Evolutionary conservation across 257 asterid genomes (phyloP), one percentile per base, ranked within the genome.

Genomic region (Ehretia macrophylla): DNA sequence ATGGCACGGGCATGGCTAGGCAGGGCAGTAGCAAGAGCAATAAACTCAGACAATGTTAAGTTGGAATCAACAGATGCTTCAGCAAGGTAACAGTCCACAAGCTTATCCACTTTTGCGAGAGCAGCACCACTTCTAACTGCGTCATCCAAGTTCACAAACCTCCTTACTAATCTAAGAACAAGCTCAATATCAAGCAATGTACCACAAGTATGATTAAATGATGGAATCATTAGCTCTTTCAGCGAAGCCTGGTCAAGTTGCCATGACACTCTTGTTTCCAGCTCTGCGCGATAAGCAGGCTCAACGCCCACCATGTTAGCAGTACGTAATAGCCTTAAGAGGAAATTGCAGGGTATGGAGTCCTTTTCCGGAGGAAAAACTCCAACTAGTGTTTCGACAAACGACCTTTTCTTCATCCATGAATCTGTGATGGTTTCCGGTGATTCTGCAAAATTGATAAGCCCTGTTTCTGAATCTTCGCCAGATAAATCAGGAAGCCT

Each of bases 201-300:
- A 32, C 80, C 71, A 51, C 84, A 67, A 3, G 82, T 81, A 58
- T 88, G 91, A 52, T 78, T 77, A 66, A 88, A 88, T 0, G 85
- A 80, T 0, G 95, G 97, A 6, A 89, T 82, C 85, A 86, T 77
- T 27, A 89, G 10, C 17, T 89, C 97, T 40, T 70, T 77, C 63
- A 89, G 50, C 0, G 95, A 75, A 14, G 94, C 95, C 79, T 79
- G 82, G 50, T 89, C 92, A 20, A 89, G 89, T 56, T 77, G 94
- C 86, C 81, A 72, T 0, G 95, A 80, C 16, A 79, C 60, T 42
- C 81, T 74, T 54, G 71, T 79, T 59, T 89, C 97, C 5, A 89
- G 76, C 76, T 89, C 95, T 0, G 55, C 61, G 0, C 67, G 23
- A 49, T 38, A 79, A 11, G 22, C 27, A 0, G 72, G 75, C 59